Evolutionary conservation across 2,329 filamentous ascomycete species (phyloP).

Genomic region (Fusarium kyushuense): DNA sequence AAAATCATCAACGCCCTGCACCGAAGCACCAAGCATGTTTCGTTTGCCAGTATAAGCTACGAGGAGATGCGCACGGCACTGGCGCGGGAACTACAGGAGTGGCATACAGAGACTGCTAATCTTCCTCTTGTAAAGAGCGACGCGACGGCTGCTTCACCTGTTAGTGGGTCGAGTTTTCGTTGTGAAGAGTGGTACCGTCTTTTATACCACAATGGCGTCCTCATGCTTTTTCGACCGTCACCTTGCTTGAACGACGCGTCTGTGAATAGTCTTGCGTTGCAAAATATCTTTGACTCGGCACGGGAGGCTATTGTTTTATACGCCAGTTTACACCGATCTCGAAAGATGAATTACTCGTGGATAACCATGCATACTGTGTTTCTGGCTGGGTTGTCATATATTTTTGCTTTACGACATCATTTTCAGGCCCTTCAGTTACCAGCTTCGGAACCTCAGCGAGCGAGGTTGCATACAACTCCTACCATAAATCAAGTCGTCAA

Average conservation of each 20-base stretch:
- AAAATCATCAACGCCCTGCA: slow-evolving; percentile 54
- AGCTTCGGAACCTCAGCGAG: not conserved
- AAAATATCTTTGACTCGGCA: slow-evolving; percentile 56
- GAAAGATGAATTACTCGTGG: slow-evolving; percentile 63
- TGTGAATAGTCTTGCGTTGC: slow-evolving; percentile 47
- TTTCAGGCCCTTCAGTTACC: slow-evolving; percentile 50
- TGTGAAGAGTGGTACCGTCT: slow-evolving; percentile 58
- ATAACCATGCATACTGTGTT: slow-evolving; percentile 63
- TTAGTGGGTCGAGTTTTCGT: slow-evolving; percentile 55
- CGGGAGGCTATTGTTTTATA: slow-evolving; percentile 58
- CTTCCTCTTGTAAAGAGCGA: slow-evolving; percentile 48
- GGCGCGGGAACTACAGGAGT: slow-evolving; percentile 49
- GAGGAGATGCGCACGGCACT: slow-evolving; percentile 39
- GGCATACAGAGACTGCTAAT: slow-evolving; percentile 47
- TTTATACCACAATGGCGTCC: slow-evolving; percentile 57
- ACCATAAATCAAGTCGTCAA: slow-evolving; percentile 59
- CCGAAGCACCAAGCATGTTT: slow-evolving; percentile 43
- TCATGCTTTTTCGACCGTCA: slow-evolving; percentile 58
- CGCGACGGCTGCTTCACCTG: slow-evolving; percentile 22
- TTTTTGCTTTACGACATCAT: slow-evolving; percentile 58
- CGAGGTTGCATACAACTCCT: slow-evolving; percentile 49
- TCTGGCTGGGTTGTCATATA: slow-evolving; percentile 59
- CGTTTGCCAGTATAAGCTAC: slow-evolving; percentile 14
- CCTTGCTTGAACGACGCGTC: slow-evolving; percentile 49
- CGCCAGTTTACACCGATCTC: slow-evolving; percentile 57